Evolutionary conservation across 345 rosid species (phyloP), one percentile per base, ranked within the genome.

Genomic region (Populus euphratica): DNA sequence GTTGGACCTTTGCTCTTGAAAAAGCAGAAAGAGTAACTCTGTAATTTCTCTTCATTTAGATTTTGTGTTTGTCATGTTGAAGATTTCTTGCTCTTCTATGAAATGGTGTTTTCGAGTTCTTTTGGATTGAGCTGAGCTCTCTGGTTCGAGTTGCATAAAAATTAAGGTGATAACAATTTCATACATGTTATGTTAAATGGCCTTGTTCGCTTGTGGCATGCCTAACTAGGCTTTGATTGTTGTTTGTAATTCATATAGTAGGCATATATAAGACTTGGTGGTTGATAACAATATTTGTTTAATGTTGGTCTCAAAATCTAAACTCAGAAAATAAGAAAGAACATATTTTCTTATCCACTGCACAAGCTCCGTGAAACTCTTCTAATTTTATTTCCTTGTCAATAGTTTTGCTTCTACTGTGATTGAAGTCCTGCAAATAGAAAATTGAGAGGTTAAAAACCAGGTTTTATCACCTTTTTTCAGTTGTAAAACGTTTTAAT

Each of bases 1-100:
- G 98, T 91, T 75, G 96, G 93, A 8, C 96, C 93, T 81, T 76
- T 90, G 86, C 90, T 88, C 31, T 59, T 90, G 87, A 91, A 91
- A 84, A 91, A 85, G 75, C 85, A 70, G 81, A 86, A 74, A 77
- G 74, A 78, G 67, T 78, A 69, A 73, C 52, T 36, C 13, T 41
- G 10, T 33, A 41, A 25, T 14, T 29, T 25, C 10, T 27, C 7
- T 44, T 17, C 12, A 12, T 49, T 63, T 89, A 88, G 90, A 85
- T 92, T 8, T 79, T 91, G 63, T 31, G 43, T 16, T 50, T 50
- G 63, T 12, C 70, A 47, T 75, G 23, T 44, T 29, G 36, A 43
- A 29, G 47, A 16, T 66, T 74, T 4, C 36, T 17, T 13, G 33
- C 31, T 8, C 14, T 47, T 41, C 50, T 29, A 7, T 62, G 9